Percentiles rank a stretch among this genome's conserved stretches.
phyloP scores from a whole-genome alignment of 192 early-diverging fungal genomes.

The Mortierella antarctica region DNA sequence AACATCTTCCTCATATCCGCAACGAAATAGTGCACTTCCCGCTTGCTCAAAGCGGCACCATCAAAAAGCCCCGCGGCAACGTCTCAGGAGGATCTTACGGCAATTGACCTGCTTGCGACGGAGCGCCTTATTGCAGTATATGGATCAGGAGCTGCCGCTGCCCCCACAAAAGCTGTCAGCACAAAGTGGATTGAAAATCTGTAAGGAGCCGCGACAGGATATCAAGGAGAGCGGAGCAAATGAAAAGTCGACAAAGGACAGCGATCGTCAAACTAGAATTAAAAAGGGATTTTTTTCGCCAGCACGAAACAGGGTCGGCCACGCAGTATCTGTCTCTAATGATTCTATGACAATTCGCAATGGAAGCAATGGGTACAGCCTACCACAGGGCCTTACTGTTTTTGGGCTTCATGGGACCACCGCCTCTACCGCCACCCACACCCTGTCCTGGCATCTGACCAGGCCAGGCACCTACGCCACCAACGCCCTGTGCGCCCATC shows the following conservation, averaged over 20 bases:
- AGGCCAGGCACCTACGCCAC: conserved; percentile 6
- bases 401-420: conserved; percentile 10
- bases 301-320: too few species aligned
- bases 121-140: conserved; percentile 48
- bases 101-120: conserved; percentile 47
- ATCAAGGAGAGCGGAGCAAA: too few species aligned
- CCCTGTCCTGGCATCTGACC: conserved; percentile 6
- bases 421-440: background rate
- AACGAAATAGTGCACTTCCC: conserved; percentile 33
- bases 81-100: conserved; percentile 39
- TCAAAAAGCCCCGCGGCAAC: conserved; percentile 43
- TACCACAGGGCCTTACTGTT: conserved; percentile 42
- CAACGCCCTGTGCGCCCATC: background rate
- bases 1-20: background rate
- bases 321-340: too few species aligned
- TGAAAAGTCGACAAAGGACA: too few species aligned
- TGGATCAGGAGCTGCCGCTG: conserved; percentile 10
- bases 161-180: conserved; percentile 23
- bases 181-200: conserved; percentile 47
- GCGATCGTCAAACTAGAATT: too few species aligned
- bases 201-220: background rate
- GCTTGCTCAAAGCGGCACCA: conserved; percentile 35
- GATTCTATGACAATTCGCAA: too few species aligned
- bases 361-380: too few species aligned
- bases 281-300: too few species aligned